Percentiles rank a stretch among this genome's conserved stretches.
Conservation (phyloP, 192 early-diverging fungal genomes). For the Backusella australiensis region DNA sequence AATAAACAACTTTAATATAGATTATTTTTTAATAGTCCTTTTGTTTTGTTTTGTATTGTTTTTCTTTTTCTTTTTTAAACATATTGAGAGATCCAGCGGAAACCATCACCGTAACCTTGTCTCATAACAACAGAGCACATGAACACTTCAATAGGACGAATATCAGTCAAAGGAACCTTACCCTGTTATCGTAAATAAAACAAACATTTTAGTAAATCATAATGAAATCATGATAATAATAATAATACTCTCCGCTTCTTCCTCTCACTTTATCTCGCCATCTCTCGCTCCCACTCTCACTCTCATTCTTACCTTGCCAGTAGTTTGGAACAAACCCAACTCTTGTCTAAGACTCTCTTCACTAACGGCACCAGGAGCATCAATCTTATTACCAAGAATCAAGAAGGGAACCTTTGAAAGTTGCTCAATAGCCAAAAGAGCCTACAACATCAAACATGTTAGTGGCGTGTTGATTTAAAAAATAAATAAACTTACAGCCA, state of each 20-base stretch:
- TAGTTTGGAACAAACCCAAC: constrained; percentile 95
- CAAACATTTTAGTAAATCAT: background rate
- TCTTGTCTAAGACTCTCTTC: constrained; percentile 87
- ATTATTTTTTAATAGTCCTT: background rate
- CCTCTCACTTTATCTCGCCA: background rate
- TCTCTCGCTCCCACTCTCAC: background rate
- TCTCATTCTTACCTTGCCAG: constrained; percentile 70
- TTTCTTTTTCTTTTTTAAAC: constrained; percentile 48
- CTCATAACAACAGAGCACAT: constrained; percentile 99
- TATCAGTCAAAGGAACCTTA: constrained; percentile 89
- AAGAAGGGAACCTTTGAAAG: constrained; percentile 92
- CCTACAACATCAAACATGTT: constrained; percentile 40
- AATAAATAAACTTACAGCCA: constrained; percentile 66
- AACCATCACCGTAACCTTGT: constrained; percentile 98
- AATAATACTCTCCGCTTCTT: background rate
- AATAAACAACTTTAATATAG: background rate
- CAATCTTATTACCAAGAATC: constrained; percentile 99
- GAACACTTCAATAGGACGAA: constrained; percentile 97
- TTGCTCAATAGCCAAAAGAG: constrained; percentile 91
- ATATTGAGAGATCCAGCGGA: constrained; percentile 88
- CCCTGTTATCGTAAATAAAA: constrained; percentile 48
- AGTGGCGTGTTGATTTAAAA: background rate
- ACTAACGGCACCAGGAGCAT: constrained; percentile 87
- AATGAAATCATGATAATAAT: background rate
- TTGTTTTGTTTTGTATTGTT: background rate